Conservation (phyloP, 176 grass and related monocot species). For the Thalia dealbata region DNA sequence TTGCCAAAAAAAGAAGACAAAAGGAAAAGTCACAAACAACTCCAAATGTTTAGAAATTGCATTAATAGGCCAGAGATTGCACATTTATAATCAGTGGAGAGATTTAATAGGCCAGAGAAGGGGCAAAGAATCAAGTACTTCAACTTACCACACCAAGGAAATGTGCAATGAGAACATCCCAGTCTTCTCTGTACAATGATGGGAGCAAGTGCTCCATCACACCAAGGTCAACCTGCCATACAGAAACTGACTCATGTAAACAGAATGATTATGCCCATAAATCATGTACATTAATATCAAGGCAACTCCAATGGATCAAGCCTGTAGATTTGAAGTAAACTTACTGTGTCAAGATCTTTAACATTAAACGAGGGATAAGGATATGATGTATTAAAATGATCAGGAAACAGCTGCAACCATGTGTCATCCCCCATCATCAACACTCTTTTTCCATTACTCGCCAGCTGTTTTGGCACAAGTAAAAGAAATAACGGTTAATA, state of each 20-base stretch:
- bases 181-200: conserved; percentile 66
- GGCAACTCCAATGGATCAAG: conserved; percentile 6
- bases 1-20: no score
- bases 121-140: neutral
- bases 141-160: conserved; percentile 95
- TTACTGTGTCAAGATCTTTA: conserved; percentile 97
- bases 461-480: conserved; percentile 35
- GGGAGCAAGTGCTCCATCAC: conserved; percentile 84
- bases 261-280: neutral
- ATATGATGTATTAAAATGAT: conserved; percentile 85
- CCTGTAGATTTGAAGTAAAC: conserved; percentile 11
- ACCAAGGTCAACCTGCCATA: conserved; percentile 80
- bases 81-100: neutral
- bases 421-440: conserved; percentile 99
- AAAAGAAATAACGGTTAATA: conserved; percentile 9
- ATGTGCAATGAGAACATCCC: conserved; percentile 96
- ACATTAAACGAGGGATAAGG: conserved; percentile 98
- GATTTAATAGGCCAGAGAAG: neutral
- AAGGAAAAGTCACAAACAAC: neutral
- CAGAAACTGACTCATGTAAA: neutral
- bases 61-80: no score
- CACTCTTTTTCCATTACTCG: conserved; percentile 66
- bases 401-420: conserved; percentile 85
- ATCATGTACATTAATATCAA: neutral
- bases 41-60: neutral